Conservation (phyloP, 2,329 filamentous ascomycete genomes). For the Rutstroemia sydowiana region DNA sequence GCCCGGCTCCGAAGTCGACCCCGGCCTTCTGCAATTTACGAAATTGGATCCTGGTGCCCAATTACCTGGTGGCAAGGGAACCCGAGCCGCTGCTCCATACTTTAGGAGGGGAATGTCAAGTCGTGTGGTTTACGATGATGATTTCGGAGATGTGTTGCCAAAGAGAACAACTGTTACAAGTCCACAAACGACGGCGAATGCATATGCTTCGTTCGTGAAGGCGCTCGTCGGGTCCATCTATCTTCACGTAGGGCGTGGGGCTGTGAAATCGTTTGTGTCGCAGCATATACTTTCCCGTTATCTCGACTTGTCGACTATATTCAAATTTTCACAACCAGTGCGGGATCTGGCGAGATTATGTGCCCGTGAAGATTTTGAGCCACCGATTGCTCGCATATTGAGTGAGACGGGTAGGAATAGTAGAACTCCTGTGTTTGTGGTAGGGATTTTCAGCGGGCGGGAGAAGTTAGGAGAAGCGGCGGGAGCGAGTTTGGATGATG, state of each 20-base stretch:
- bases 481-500: slow-evolving; percentile 70
- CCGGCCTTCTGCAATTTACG: slow-evolving; percentile 78
- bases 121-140: slow-evolving; percentile 73
- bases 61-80: slow-evolving; percentile 42
- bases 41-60: slow-evolving; percentile 38
- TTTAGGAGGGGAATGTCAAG: slow-evolving; percentile 67
- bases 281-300: slow-evolving; percentile 77
- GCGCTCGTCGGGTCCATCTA: slow-evolving; percentile 81
- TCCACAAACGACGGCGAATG: slow-evolving; percentile 33
- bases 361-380: slow-evolving; percentile 79
- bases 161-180: slow-evolving; percentile 23
- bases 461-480: slow-evolving; percentile 92
- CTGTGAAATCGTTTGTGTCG: slow-evolving; percentile 75
- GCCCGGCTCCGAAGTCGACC: slow-evolving; percentile 86
- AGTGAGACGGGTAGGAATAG: slow-evolving; percentile 84
- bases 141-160: slow-evolving; percentile 64
- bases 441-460: slow-evolving; percentile 84
- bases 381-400: slow-evolving; percentile 77
- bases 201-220: slow-evolving; percentile 70
- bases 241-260: slow-evolving; percentile 69
- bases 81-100: slow-evolving; percentile 43
- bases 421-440: slow-evolving; percentile 82
- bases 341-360: slow-evolving; percentile 79
- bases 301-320: slow-evolving; percentile 69
- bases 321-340: slow-evolving; percentile 77